Conservation (phyloP, 176 grass and related monocot genomes). For the Bolboschoenus planiculmis region DNA sequence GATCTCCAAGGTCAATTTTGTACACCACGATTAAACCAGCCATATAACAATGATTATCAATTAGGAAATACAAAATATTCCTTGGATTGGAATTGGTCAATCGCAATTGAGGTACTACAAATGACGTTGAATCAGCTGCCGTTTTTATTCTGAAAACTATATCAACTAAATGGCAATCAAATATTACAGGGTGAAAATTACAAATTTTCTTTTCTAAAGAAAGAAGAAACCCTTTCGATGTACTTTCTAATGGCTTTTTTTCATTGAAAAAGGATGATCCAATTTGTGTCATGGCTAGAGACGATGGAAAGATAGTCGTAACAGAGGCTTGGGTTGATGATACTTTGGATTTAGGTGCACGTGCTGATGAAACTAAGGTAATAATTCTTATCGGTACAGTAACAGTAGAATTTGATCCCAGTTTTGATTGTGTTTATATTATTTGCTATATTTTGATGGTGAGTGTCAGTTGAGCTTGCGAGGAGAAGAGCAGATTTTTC, state of each 20-base stretch:
- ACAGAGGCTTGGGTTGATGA: conserved; percentile 72
- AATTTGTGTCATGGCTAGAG: conserved; percentile 50
- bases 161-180: background rate
- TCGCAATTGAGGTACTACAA: background rate
- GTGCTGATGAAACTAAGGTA: conserved; percentile 57
- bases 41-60: background rate
- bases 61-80: background rate
- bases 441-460: background rate
- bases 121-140: background rate
- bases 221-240: background rate
- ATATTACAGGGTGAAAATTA: background rate
- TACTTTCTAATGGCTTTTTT: background rate
- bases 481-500: background rate
- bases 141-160: background rate
- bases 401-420: background rate
- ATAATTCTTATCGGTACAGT: background rate
- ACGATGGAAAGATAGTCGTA: conserved; percentile 60
- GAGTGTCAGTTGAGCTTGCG: background rate
- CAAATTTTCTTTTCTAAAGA: background rate
- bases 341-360: conserved; percentile 36
- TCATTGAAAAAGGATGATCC: conserved; percentile 50
- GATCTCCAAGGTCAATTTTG: background rate
- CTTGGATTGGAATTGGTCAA: background rate
- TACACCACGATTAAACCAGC: background rate
- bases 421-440: background rate